These are phyloP conservation scores for Berberis vulgaris DNA, from an alignment of 164 flowering plant species.

Conservation along the genomic window DNA sequence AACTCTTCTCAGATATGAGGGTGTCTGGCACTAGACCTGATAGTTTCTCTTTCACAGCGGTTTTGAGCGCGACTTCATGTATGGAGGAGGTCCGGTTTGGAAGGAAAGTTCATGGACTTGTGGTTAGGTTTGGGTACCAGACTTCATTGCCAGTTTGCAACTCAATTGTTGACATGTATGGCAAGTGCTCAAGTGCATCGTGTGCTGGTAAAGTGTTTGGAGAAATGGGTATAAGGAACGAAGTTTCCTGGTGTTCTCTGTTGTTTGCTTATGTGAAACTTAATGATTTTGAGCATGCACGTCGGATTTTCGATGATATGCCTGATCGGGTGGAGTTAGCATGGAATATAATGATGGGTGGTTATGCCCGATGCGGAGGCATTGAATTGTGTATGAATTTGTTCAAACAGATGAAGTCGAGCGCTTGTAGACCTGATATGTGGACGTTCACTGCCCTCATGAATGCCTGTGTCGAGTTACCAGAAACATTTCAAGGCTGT, in stretches of 20 bases:
- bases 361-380: constrained; percentile 36
- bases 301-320: constrained; percentile 34
- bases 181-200: constrained; percentile 39
- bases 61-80: constrained; percentile 39
- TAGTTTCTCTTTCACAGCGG: constrained; percentile 50
- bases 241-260: constrained; percentile 68
- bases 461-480: constrained; percentile 37
- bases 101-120: constrained; percentile 38
- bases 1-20: constrained; percentile 45
- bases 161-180: constrained; percentile 69
- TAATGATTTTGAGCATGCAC: constrained; percentile 28
- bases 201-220: constrained; percentile 40
- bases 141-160: constrained; percentile 46
- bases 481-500: constrained; percentile 28
- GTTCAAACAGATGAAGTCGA: constrained; percentile 37
- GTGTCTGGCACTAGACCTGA: constrained; percentile 30
- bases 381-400: constrained; percentile 27
- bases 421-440: constrained; percentile 33
- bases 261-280: constrained; percentile 42
- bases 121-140: constrained; percentile 33
- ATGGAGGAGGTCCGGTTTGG: constrained; percentile 27
- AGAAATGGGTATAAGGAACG: constrained; percentile 37
- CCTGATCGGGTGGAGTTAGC: constrained; percentile 36
- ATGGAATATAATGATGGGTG: constrained; percentile 57
- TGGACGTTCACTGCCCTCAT: constrained; percentile 54